Base-by-base conservation (phyloP, 2,329 filamentous ascomycete genomes). In the Chaetomium olivaceum region DNA sequence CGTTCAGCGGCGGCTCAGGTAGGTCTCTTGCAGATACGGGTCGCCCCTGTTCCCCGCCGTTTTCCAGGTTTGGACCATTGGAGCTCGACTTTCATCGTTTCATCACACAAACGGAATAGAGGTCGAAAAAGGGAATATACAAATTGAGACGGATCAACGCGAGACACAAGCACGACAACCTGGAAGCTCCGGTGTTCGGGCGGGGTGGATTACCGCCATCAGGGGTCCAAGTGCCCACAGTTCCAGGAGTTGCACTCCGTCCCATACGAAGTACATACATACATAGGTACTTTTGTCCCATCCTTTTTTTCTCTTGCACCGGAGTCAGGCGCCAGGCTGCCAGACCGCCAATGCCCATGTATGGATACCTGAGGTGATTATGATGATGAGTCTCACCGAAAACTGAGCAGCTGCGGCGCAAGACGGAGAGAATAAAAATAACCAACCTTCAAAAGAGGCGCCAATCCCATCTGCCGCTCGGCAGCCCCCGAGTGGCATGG, bases 351-450 rank as follows among this genome's bases (percentile, higher is more conserved):
- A 27, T 25, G 50, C 3, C 4, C 25, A 23, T 4, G 7, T 19
- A 21, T 23, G 46, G 46, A 50, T 51, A 19, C 39, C 12, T 50
- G n/a, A n/a, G n/a, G n/a, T n/a, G 9, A 27, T n/a, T 16, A 27
- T 25, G 55, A 46, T 36, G 56, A 23, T 39, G 39, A 58, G 31
- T n/a, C 56, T 58, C 29, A 58, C 36, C 56, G n/a, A 23, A 58
- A 43, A 6, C 11, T 7, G 23, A 23, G n/a, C n/a, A 14, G n/a
- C n/a, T 61, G 48, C 48, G 58, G 58, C 48, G 23, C 48, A 57
- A 27, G 48, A 50, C 19, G 43, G 27, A 31, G n/a, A 50, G 33
- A 25, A 25, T 29, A 31, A 55, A 56, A 48, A 62, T 46, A 43
- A 54, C 51, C 31, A 43, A 54, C 51, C 12, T 27, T 27, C 25